These are phyloP conservation scores for Alternaria hordeiaustralica DNA, from an alignment of 2,329 filamentous ascomycete species.

Conservation along the genomic window DNA sequence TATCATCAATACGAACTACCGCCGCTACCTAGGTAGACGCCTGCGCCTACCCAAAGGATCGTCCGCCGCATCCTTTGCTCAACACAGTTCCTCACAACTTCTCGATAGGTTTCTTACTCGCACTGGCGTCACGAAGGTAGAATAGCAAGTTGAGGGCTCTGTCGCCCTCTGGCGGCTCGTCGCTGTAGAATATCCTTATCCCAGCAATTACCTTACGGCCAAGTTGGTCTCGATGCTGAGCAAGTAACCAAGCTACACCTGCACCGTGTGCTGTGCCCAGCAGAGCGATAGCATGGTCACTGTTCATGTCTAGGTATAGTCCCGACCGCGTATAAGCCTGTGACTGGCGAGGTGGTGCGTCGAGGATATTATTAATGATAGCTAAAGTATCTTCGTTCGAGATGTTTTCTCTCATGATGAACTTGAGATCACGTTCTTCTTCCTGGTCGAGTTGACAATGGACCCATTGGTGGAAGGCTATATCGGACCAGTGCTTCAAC, in stretches of 20 bases:
- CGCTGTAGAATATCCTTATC: background rate
- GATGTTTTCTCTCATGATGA: background rate
- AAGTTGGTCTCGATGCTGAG: background rate
- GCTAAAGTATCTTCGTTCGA: background rate
- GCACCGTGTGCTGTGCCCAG: background rate
- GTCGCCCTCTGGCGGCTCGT: background rate
- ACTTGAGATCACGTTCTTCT: background rate
- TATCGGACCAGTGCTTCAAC: background rate
- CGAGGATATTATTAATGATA: background rate
- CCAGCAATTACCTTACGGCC: background rate
- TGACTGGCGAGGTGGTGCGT: background rate
- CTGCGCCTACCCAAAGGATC: background rate
- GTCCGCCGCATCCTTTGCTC: background rate
- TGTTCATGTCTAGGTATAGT: background rate
- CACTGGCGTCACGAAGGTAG: background rate
- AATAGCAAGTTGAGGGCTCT: background rate
- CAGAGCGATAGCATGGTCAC: background rate
- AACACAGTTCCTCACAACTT: background rate
- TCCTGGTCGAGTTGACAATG: background rate
- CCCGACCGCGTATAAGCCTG: background rate
- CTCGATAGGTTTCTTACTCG: background rate
- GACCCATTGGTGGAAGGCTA: background rate
- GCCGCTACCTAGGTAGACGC: background rate
- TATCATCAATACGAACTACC: background rate
- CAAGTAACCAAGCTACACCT: background rate